Percentiles rank a stretch among this genome's conserved stretches.
phyloP scores from a whole-genome alignment of 192 early-diverging fungal species.

The Dissophora ornata region DNA sequence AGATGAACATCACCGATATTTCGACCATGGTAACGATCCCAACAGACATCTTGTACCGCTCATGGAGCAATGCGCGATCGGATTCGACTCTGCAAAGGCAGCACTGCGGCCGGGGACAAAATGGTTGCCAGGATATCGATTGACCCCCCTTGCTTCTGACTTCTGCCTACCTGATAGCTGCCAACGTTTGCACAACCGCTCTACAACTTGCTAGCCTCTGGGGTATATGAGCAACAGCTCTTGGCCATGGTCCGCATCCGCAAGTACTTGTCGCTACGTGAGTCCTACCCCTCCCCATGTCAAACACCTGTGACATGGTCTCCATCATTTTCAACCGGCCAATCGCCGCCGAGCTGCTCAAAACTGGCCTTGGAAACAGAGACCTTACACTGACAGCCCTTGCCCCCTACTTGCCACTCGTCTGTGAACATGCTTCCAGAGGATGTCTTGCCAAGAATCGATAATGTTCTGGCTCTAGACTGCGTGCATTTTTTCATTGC shows the following conservation, averaged over 20 bases:
- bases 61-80: too few relatives aligned
- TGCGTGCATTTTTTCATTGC: slow-evolving; percentile 41
- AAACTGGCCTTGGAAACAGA: too few relatives aligned
- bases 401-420: too few relatives aligned
- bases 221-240: slow-evolving; percentile 45
- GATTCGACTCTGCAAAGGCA: too few relatives aligned
- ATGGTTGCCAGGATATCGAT: too few relatives aligned
- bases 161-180: slow-evolving; percentile 6
- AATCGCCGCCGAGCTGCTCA: slow-evolving; percentile 2
- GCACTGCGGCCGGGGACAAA: too few relatives aligned
- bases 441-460: slow-evolving; percentile 52
- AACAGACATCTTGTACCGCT: too few relatives aligned
- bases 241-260: slow-evolving; percentile 53
- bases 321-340: background rate
- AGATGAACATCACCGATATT: slow-evolving; percentile 51
- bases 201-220: slow-evolving; percentile 47
- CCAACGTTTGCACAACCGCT: slow-evolving; percentile 51
- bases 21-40: slow-evolving; percentile 45
- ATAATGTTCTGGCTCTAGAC: slow-evolving; percentile 50
- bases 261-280: slow-evolving; percentile 51
- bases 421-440: slow-evolving; percentile 7
- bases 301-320: background rate
- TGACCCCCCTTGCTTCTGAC: slow-evolving; percentile 1
- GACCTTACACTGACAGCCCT: too few relatives aligned
- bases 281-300: background rate